These are phyloP conservation scores for Xylariales sp. DNA, from an alignment of 2,329 filamentous ascomycete genomes.

Conservation along the genomic window DNA sequence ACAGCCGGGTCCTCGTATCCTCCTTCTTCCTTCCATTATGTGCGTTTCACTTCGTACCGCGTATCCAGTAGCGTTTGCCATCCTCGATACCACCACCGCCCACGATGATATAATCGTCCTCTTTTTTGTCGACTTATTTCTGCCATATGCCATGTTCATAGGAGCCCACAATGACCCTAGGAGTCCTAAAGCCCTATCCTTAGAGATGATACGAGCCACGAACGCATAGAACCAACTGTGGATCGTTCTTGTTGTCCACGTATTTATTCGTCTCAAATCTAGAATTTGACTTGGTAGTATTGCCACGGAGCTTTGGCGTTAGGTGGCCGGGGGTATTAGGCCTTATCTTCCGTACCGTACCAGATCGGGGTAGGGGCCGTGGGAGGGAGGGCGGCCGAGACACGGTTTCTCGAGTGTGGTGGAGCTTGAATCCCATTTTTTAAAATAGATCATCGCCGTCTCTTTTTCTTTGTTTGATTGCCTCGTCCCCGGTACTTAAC, in stretches of 20 bases:
- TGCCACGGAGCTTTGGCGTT: neutral
- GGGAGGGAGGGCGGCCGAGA: neutral
- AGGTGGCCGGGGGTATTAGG: neutral
- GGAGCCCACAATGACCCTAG: too few species aligned
- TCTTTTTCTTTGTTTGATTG: neutral
- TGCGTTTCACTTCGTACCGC: too few species aligned
- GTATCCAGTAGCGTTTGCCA: too few species aligned
- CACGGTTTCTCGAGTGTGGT: neutral
- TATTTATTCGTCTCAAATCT: neutral
- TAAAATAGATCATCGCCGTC: neutral
- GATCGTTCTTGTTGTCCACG: neutral
- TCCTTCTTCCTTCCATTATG: too few species aligned
- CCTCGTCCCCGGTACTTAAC: neutral
- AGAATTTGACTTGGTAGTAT: neutral
- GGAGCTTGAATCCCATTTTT: neutral
- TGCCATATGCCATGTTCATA: too few species aligned
- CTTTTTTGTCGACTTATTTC: too few species aligned
- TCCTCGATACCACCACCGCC: too few species aligned
- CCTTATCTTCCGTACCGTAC: neutral
- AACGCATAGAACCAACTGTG: neutral
- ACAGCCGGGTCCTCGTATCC: too few species aligned
- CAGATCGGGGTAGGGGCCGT: neutral
- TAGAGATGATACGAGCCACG: neutral
- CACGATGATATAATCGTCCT: too few species aligned
- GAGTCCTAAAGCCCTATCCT: neutral